Evolutionary conservation across 768 basidiomycete genomes (phyloP), one percentile per base, ranked within the genome.

Genomic region (Mycena amicta): DNA sequence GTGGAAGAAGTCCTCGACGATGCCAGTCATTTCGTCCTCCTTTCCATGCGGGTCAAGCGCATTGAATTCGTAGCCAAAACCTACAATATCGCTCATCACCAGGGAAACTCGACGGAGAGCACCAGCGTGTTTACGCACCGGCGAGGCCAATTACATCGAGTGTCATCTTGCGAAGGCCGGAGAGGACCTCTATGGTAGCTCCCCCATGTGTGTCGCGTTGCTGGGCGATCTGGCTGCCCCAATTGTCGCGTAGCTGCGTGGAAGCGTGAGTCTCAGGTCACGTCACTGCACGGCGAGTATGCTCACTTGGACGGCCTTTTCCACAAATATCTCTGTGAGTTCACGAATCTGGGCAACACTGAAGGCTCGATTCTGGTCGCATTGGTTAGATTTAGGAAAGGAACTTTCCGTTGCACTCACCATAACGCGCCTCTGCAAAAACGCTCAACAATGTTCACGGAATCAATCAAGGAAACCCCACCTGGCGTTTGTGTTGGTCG

Each of bases 361-460:
- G 40, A 82, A 82, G 2, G 79, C 78, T 5, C 78, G 80, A 47
- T 81, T 82, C 80, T 78, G 40, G 1, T 37, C 33, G 33, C n/a
- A n/a, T 37, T 37, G 18, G 33, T 37, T 18, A 8, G 33, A 37
- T 8, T 41, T 22, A 27, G 41, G 4, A 31, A 27, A n/a, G n/a
- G 41, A 23, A 18, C 29, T 41, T 20, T 20, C 8, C 26, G 20
- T 20, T 25, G 20, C 13, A 45, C 31, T 45, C 27, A 41, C 45
- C 53, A 60, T 2, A 18, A 26, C 27, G n/a, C 54, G 33, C 47
- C 59, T 22, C 59, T 49, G 43, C 25, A 5, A 20, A 39, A 8
- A 25, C 23, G 20, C 20, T 8, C 43, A 46, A 11, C 6, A n/a
- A 8, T 18, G 23, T 6, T 46, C 18, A 8, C 8, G 20, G 20